A percentile compares a stretch with the other conserved stretches of the same genome.
phyloP scores from a whole-genome alignment of 495 filamentous ascomycete species.

The Aspergillus mulundensis region DNA sequence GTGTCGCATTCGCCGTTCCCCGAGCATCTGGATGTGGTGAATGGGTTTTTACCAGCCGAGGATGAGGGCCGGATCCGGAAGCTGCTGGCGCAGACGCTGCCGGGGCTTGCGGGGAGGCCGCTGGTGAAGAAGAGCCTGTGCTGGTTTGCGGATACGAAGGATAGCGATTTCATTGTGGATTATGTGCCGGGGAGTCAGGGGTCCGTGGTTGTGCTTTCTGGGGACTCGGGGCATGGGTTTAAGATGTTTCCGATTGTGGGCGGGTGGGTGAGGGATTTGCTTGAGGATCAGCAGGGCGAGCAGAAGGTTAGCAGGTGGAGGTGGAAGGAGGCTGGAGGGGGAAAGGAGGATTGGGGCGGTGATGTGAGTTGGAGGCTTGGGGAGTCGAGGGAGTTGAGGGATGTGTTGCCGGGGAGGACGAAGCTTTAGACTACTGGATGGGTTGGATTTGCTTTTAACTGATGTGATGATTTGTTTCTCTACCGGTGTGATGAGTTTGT shows the following conservation, averaged over 20 bases:
- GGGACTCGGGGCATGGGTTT: conserved; percentile 53
- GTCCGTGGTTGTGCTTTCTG: conserved; percentile 44
- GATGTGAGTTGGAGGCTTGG: conserved; percentile 41
- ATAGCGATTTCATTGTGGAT: conserved; percentile 54
- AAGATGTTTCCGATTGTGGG: conserved; percentile 56
- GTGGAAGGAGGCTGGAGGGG: conserved; percentile 34
- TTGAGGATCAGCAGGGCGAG: conserved; percentile 22
- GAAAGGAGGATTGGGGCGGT: conserved; percentile 30
- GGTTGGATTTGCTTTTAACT: background rate
- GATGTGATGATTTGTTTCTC: background rate
- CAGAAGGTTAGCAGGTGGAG: conserved; percentile 39
- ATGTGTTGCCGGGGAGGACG: conserved; percentile 20
- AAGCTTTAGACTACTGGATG: conserved; percentile 22
- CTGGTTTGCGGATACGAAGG: conserved; percentile 55
- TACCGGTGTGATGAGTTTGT: no score
- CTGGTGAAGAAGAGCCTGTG: conserved; percentile 47
- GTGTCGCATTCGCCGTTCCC: conserved; percentile 26
- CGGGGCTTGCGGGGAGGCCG: conserved; percentile 44
- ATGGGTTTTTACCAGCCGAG: conserved; percentile 42
- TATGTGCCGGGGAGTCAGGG: conserved; percentile 42
- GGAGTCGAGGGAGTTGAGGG: conserved; percentile 30
- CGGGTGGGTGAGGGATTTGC: conserved; percentile 39
- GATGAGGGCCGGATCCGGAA: conserved; percentile 46
- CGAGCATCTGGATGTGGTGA: conserved; percentile 21
- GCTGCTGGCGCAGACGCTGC: conserved; percentile 47